Base-by-base conservation (phyloP, 192 early-diverging fungal genomes). In the Dispira parvispora region DNA sequence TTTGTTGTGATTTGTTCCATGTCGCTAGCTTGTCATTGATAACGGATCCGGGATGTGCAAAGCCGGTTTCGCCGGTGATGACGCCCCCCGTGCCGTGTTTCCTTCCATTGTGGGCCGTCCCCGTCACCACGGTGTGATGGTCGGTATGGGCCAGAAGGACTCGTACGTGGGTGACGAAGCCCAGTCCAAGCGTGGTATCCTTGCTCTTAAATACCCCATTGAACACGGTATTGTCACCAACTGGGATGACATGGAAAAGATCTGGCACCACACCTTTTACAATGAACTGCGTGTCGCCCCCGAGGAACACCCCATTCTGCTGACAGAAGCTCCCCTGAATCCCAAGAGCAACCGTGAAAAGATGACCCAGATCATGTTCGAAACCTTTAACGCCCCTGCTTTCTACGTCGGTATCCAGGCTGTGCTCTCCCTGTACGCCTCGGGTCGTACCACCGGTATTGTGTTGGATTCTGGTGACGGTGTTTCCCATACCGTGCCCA, bases 171-270 rank as follows among this genome's bases (percentile, higher is more conserved):
- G 83, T 73, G 83, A 85, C 66, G 83, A 85, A 68, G 83, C 83
- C 52, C 81, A 83, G 65, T 80, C 83, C 68, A 83, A 83, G 77
- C 67, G 83, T 63, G 81, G 78, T 82, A 85, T 83, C 66, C 71
- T 85, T 43, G 73, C 81, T 45, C 74, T 85, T 62, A 83, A 80
- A 65, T 84, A 84, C 75, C 83, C 83, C 45, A 85, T 85, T 66
- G 82, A 85, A 71, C 81, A 84, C 77, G 83, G 83, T 63, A 84
- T 85, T 67, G 83, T 85, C 68, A 83, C 75, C 69, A 85, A 85
- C 81, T 85, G 83, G 83, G 83, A 85, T 66, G 83, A 85, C 67
- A 85, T 85, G 83, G 81, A 85, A 66, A 83, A 83, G 74, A 82
- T 85, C 65, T 85, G 83, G 78, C 71, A 54, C 28, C 64, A 65